Evolutionary conservation across 2,329 filamentous ascomycete species (phyloP).

Genomic region (Penicillium sp.): DNA sequence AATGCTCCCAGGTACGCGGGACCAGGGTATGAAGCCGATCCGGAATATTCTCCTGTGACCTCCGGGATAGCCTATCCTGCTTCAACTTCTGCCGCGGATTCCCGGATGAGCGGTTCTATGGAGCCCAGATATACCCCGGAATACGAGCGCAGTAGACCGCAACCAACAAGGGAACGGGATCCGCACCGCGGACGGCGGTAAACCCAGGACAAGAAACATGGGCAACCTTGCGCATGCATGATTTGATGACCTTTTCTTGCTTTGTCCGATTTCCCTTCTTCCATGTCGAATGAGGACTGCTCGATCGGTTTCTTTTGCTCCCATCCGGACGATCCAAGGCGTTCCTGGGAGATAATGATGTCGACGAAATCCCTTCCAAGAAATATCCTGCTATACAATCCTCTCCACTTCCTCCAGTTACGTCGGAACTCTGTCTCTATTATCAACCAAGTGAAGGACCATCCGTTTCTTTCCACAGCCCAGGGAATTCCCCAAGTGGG

Average conservation of each 20-base stretch:
- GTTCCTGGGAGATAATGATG: conserved; percentile 20
- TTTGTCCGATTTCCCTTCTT: not conserved
- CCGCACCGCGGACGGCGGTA: conserved; percentile 42
- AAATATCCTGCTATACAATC: conserved; percentile 14
- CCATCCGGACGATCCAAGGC: conserved; percentile 15
- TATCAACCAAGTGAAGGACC: not conserved
- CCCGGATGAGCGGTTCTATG: conserved; percentile 39
- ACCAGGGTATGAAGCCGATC: conserved; percentile 45
- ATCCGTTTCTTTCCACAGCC: conserved; percentile 1
- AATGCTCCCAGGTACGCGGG: conserved; percentile 47
- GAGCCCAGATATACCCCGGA: conserved; percentile 48
- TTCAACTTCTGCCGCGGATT: conserved; percentile 41
- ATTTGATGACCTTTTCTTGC: conserved; percentile 7
- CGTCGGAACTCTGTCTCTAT: conserved; percentile 1
- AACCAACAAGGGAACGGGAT: conserved; percentile 42
- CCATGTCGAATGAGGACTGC: conserved; percentile 11
- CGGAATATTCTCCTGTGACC: conserved; percentile 45
- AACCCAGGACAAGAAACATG: conserved; percentile 19
- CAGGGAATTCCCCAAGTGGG: conserved; percentile 8
- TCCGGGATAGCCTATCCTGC: conserved; percentile 45
- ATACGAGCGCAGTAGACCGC: conserved; percentile 44
- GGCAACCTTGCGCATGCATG: conserved; percentile 15
- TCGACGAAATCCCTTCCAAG: conserved; percentile 6
- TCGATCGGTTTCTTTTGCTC: conserved; percentile 17
- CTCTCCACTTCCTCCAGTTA: conserved; percentile 8